Evolutionary conservation across 2,329 filamentous ascomycete species (phyloP), one percentile per base, ranked within the genome.

Genomic region (Cordyceps militaris): DNA sequence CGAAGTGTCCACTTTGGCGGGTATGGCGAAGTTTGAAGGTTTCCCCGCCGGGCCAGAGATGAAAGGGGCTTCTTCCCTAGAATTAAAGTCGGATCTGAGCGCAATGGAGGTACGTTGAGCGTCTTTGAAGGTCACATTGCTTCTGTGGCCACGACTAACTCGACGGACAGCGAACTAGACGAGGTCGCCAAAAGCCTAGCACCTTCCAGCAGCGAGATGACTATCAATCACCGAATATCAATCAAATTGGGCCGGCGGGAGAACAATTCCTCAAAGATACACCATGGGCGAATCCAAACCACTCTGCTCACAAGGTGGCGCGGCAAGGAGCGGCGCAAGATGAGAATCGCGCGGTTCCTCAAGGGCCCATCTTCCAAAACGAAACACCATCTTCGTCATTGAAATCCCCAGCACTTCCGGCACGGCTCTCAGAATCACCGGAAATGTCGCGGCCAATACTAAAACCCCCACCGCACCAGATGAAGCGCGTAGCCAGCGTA

Each of bases 21-120:
- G 93, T 38, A 80, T 97, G 53, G 92, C 93, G 36, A 97, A 97
- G 73, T 92, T 97, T 70, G 86, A 96, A 66, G 94, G 94, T 24
- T 99, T 99, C 73, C 94, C 94, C 36, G 92, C 93, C 32, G 94
- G 92, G n/a, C 94, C 94, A 21, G 81, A 89, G 34, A 87, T 99
- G 73, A 79, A 79, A 59, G 82, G 88, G 43, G 88, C 89, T 26
- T 86, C 87, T 38, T 72, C 81, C 23, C 77, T 81, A 11, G 91
- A 97, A 67, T 74, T 94, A 48, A 90, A 96, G 57, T 87, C 93
- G 51, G 94, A 99, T 73, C 77, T 97, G 62, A 86, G 88, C 69
- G 88, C 88, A 64, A 97, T 99, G 79, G 87, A 88, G 67, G 92
- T 97, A 69, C 57, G 70, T 65, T 50, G 47, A 62, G 24, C 21